phyloP scores from a whole-genome alignment of 2,329 filamentous ascomycete genomes.

The Fusarium beomiforme region DNA sequence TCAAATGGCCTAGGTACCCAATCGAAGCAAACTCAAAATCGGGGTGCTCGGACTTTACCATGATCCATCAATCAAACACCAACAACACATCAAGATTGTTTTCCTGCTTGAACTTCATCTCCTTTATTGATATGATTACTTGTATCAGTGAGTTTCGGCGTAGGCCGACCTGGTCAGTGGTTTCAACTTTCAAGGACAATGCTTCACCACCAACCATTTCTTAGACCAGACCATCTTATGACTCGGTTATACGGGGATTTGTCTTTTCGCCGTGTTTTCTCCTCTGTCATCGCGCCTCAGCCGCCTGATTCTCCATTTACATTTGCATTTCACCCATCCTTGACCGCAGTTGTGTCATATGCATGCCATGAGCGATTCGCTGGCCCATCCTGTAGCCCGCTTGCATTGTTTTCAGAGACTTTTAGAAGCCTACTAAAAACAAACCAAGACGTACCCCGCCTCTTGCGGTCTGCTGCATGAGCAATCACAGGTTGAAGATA shows the following conservation, averaged over 20 bases:
- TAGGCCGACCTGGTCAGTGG: slow-evolving; percentile 10
- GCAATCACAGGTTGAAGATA: slow-evolving; percentile 37
- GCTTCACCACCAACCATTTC: slow-evolving; percentile 5
- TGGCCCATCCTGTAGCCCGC: slow-evolving; percentile 28
- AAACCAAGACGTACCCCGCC: slow-evolving; percentile 27
- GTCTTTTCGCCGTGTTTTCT: slow-evolving; percentile 19
- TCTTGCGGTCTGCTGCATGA: slow-evolving; percentile 12
- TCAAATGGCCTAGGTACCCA: not conserved
- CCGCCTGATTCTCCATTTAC: slow-evolving; percentile 13
- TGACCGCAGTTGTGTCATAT: slow-evolving; percentile 30
- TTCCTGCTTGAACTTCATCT: slow-evolving; percentile 8
- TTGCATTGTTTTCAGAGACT: slow-evolving; percentile 19
- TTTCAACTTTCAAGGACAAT: slow-evolving; percentile 22
- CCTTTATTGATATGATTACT: not conserved
- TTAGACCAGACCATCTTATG: slow-evolving; percentile 2
- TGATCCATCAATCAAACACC: slow-evolving; percentile 18
- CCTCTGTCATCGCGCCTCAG: slow-evolving; percentile 11
- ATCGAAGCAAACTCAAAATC: slow-evolving; percentile 33
- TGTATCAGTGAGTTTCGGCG: not conserved
- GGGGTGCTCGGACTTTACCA: slow-evolving; percentile 11
- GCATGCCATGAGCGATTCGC: slow-evolving; percentile 34
- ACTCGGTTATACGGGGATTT: not conserved
- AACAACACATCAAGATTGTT: slow-evolving; percentile 19
- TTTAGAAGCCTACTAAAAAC: slow-evolving; percentile 18
- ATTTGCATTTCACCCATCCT: slow-evolving; percentile 11